Evolutionary conservation across 2,329 filamentous ascomycete genomes (phyloP).

Genomic region (Colletotrichum eremochloae): DNA sequence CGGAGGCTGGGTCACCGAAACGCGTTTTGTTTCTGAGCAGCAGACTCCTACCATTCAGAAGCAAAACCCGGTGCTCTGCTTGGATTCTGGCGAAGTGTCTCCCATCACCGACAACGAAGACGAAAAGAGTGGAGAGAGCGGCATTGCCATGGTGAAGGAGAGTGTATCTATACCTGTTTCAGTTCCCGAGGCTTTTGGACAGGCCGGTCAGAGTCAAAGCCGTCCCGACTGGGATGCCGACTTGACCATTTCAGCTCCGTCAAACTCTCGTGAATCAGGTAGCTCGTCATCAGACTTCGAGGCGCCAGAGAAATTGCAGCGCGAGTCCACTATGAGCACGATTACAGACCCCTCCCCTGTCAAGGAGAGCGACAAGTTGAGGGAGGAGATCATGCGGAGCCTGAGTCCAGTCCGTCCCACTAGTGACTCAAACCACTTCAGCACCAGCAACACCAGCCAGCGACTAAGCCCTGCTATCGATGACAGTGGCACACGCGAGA

Average conservation of each 20-base stretch:
- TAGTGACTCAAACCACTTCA: constrained; percentile 33
- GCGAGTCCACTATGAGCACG: constrained; percentile 62
- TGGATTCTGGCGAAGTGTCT: constrained; percentile 42
- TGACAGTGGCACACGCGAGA: constrained; percentile 59
- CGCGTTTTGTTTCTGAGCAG: constrained; percentile 16
- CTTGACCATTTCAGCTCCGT: constrained; percentile 40
- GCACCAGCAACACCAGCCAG: constrained; percentile 6
- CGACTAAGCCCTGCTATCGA: constrained; percentile 3
- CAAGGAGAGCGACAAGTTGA: constrained; percentile 78
- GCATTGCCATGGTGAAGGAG: constrained; percentile 12
- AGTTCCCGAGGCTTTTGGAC: constrained; percentile 16
- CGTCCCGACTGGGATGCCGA: constrained; percentile 11
- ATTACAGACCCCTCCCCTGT: constrained; percentile 65
- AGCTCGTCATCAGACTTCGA: constrained; percentile 51
- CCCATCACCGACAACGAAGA: constrained; percentile 43
- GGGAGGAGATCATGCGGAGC: constrained; percentile 81
- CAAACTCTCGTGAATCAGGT: constrained; percentile 42
- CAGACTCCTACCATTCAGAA: constrained; percentile 17
- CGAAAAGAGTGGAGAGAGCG: constrained; percentile 17
- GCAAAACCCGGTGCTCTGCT: constrained; percentile 1
- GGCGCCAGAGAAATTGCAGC: constrained; percentile 53
- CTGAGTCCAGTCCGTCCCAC: constrained; percentile 65
- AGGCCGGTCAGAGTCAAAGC: neutral
- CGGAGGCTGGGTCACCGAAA: constrained; percentile 51
- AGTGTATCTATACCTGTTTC: constrained; percentile 26